Base-by-base conservation (phyloP, 176 grass and related monocot species). In the Alloteropsis semialata region DNA sequence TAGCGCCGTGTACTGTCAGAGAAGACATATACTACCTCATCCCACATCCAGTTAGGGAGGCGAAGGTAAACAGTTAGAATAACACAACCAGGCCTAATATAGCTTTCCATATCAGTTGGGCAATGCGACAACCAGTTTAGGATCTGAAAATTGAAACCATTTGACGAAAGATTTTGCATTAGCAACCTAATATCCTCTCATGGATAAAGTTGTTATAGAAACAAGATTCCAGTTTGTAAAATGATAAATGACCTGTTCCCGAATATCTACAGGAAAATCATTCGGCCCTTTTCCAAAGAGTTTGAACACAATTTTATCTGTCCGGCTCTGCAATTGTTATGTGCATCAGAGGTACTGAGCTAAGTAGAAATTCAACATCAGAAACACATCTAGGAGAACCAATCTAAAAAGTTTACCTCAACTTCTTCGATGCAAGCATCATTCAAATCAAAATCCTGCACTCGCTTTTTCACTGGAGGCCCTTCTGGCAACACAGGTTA, bases 21-120 rank as follows among this genome's bases (percentile, higher is more conserved):
- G 30, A 18, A 78, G 36, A 54, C 5, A 70, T 70, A 19, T 25
- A 50, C 27, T 91, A 96, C 93, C 82, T 96, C 60, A 32, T 93
- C 73, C 92, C 92, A 98, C 78, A 85, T 81, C 85, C 86, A 98
- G 75, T 93, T 84, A 72, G 92, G 49, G 75, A 94, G 85, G 39
- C 82, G 84, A 68, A 98, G 81, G 65, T 98, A 98, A 73, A 98
- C 50, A 46, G 92, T 94, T 76, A 98, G 80, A 92, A 98, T 91
- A 32, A 98, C 81, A 81, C 95, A 98, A 16, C 95, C 95, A 54
- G 95, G 95, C 84, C 87, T 94, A n/a, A 98, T 94, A 79, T 95
- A 94, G 81, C 95, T 98, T 51, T 98, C 95, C 81, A 98, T 84
- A 48, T 95, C 95, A 71, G 76, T 91, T 75, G 95, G 95, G 36